Conservation (phyloP, 2,329 filamentous ascomycete genomes). For the Sporothrix inflata region DNA sequence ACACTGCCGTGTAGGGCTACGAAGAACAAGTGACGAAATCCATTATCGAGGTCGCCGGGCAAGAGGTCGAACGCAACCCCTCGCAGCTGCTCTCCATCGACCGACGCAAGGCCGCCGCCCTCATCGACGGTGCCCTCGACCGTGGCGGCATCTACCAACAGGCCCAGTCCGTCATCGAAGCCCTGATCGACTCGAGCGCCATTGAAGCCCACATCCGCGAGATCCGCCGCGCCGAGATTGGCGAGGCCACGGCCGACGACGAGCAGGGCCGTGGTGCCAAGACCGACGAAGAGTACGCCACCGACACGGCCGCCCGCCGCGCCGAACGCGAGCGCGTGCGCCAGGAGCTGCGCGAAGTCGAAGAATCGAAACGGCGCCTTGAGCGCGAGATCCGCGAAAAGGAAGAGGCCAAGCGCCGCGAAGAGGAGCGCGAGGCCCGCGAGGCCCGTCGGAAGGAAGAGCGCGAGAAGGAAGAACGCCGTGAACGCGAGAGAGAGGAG, state of each 20-base stretch:
- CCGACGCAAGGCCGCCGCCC: conserved; percentile 70
- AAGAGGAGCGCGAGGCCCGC: conserved; percentile 41
- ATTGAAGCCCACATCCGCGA: conserved; percentile 73
- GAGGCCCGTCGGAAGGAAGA: conserved; percentile 43
- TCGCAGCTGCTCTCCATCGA: conserved; percentile 72
- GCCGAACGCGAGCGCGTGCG: conserved; percentile 64
- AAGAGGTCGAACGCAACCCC: conserved; percentile 75
- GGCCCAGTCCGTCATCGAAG: conserved; percentile 68
- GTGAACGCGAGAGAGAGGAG: conserved; percentile 48
- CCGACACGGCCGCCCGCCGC: conserved; percentile 64
- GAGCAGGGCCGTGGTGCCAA: conserved; percentile 69
- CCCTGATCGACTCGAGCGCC: conserved; percentile 67
- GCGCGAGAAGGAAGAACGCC: conserved; percentile 44
- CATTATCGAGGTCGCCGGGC: conserved; percentile 70
- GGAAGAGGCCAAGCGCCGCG: conserved; percentile 43
- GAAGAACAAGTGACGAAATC: conserved; percentile 68
- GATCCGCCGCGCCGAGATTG: conserved; percentile 68
- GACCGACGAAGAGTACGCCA: conserved; percentile 73
- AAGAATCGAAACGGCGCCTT: conserved; percentile 64
- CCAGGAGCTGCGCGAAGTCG: conserved; percentile 61
- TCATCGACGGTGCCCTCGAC: conserved; percentile 79
- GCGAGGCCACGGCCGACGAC: conserved; percentile 66
- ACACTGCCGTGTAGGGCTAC: conserved; percentile 58
- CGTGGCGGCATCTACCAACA: conserved; percentile 75
- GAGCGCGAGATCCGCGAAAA: conserved; percentile 59